These are phyloP conservation scores for Ganoderma multipileum DNA, from an alignment of 1,284 basidiomycete genomes.

Conservation along the genomic window DNA sequence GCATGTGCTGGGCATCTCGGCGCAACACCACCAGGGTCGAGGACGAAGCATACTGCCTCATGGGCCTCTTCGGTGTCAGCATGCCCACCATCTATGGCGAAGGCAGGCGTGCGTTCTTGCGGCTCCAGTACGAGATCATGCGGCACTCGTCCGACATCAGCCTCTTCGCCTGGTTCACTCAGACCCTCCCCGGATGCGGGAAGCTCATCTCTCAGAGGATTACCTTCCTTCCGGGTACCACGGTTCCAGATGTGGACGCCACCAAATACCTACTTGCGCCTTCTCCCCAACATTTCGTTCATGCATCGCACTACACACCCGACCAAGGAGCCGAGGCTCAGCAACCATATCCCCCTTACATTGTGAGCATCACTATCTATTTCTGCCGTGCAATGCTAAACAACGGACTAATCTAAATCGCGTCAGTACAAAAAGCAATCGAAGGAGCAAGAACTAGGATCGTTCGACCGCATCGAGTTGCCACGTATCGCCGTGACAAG, in stretches of 20 bases:
- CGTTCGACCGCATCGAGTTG: constrained; percentile 2
- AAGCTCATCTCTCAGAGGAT: neutral
- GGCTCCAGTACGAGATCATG: constrained; percentile 15
- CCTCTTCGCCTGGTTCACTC: constrained; percentile 4
- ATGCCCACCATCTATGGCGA: constrained; percentile 9
- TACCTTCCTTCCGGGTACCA: neutral
- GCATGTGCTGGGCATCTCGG: neutral
- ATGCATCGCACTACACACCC: neutral
- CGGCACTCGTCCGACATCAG: constrained; percentile 5
- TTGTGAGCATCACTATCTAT: neutral
- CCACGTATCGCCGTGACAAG: neutral
- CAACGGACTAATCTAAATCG: neutral
- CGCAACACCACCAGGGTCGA: neutral
- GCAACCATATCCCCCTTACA: neutral
- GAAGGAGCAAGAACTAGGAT: neutral
- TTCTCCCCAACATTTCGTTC: neutral
- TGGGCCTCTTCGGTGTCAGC: neutral
- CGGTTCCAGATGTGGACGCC: neutral
- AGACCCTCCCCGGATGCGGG: neutral
- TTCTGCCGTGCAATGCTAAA: neutral
- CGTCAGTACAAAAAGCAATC: neutral
- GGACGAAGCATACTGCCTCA: constrained; percentile 1
- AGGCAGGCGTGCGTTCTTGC: constrained; percentile 5
- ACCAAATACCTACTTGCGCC: neutral
- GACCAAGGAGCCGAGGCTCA: neutral